Percentiles rank a stretch among this genome's conserved stretches.
Conservation (phyloP, 192 early-diverging fungal genomes). For the Chytriomyces sp. region DNA sequence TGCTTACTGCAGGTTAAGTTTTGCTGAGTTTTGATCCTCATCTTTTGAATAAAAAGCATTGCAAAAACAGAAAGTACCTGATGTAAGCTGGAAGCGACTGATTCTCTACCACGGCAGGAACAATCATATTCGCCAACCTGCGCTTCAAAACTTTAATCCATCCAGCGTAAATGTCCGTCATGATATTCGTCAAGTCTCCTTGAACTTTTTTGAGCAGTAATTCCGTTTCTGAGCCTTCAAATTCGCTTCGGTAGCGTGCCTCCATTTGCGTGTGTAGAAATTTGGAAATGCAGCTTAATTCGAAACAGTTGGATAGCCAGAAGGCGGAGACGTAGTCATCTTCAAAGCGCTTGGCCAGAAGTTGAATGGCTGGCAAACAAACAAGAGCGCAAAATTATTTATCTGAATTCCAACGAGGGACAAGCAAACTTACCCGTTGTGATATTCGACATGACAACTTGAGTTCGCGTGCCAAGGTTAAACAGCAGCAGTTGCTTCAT, state of each 20-base stretch:
- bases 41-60: slow-evolving; percentile 55
- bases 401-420: background rate
- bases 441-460: slow-evolving; percentile 82
- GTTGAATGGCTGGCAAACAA: slow-evolving; percentile 32
- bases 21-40: slow-evolving; percentile 83
- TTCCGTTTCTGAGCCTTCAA: slow-evolving; percentile 59
- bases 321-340: slow-evolving; percentile 90
- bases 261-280: slow-evolving; percentile 44
- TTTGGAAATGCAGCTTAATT: slow-evolving; percentile 86
- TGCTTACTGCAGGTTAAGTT: slow-evolving; percentile 66
- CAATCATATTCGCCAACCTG: slow-evolving; percentile 88
- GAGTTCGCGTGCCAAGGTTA: slow-evolving; percentile 81
- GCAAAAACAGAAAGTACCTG: slow-evolving; percentile 38
- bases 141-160: slow-evolving; percentile 98
- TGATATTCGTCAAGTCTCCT: slow-evolving; percentile 85
- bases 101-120: slow-evolving; percentile 95
- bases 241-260: slow-evolving; percentile 45
- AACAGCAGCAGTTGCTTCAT: slow-evolving; percentile 86
- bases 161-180: slow-evolving; percentile 94
- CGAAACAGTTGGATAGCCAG: slow-evolving; percentile 98
- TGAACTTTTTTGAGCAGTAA: slow-evolving; percentile 83
- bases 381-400: background rate
- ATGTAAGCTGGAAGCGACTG: slow-evolving; percentile 94
- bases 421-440: slow-evolving; percentile 57
- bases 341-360: slow-evolving; percentile 58